Conservation (phyloP, 495 filamentous ascomycete genomes). For the Clohesyomyces aquaticus region DNA sequence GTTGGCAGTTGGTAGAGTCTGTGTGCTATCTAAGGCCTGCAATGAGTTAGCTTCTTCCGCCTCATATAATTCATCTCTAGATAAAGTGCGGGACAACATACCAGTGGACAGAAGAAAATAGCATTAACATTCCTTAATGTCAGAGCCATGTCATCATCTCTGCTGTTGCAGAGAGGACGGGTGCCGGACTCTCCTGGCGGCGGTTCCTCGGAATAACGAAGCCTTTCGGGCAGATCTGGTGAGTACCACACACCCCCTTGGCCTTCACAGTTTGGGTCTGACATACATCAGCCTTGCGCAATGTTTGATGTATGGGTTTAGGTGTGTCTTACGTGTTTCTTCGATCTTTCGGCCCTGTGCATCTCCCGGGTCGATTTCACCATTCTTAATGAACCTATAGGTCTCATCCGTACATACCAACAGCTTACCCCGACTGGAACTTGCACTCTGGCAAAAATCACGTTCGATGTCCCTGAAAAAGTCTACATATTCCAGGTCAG, state of each 20-base stretch:
- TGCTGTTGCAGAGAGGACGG: background rate
- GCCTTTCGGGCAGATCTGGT: background rate
- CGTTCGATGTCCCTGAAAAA: background rate
- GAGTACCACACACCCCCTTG: background rate
- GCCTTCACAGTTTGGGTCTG: background rate
- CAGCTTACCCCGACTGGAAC: no score
- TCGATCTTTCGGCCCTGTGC: background rate
- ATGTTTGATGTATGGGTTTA: no score
- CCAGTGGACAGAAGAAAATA: background rate
- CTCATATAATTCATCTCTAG: no score
- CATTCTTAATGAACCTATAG: background rate
- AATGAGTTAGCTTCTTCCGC: no score
- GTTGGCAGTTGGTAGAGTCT: no score
- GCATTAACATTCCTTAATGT: background rate
- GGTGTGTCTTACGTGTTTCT: background rate
- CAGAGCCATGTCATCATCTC: background rate
- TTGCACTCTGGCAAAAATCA: background rate
- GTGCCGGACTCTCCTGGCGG: background rate
- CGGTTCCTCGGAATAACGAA: background rate
- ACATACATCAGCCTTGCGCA: background rate
- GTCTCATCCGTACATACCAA: background rate
- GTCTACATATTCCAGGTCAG: background rate
- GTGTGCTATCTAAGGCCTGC: no score
- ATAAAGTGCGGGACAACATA: no score
- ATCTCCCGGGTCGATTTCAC: background rate